These are phyloP conservation scores for Pichia kudriavzevii DNA, from an alignment of 1,139 yeast species.

Conservation along the genomic window DNA sequence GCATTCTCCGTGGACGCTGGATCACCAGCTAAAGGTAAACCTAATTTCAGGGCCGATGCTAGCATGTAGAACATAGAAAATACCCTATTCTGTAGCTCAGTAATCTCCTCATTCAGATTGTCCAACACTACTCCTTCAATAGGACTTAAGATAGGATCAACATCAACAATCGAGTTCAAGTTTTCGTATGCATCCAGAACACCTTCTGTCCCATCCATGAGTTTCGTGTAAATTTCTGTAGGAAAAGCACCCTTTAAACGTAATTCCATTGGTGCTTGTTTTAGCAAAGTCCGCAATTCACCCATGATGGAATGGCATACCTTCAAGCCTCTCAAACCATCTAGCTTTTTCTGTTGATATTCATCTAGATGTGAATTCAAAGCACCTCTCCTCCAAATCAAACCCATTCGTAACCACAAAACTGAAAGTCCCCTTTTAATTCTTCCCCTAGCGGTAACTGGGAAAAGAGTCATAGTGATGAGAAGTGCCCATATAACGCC, in stretches of 20 bases:
- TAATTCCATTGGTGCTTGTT: constrained; percentile 71
- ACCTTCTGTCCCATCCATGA: constrained; percentile 51
- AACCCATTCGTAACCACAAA: constrained; percentile 73
- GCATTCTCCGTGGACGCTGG: constrained; percentile 78
- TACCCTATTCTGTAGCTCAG: constrained; percentile 62
- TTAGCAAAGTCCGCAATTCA: constrained; percentile 52
- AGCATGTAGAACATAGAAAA: constrained; percentile 71
- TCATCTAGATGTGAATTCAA: constrained; percentile 24
- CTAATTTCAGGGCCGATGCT: constrained; percentile 67
- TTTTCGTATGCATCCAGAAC: constrained; percentile 73
- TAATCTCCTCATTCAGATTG: constrained; percentile 51
- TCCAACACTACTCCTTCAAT: constrained; percentile 52
- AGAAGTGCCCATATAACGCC: constrained; percentile 76
- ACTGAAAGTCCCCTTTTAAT: constrained; percentile 58
- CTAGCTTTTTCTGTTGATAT: constrained; percentile 29
- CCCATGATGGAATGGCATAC: constrained; percentile 51
- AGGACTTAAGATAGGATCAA: constrained; percentile 46
- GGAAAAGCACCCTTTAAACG: constrained; percentile 74
- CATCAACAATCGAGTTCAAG: constrained; percentile 57
- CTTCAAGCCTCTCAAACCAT: constrained; percentile 47
- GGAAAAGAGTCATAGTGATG: constrained; percentile 57
- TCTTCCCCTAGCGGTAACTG: constrained; percentile 67
- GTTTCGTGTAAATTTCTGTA: constrained; percentile 37
- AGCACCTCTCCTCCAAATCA: constrained; percentile 71
- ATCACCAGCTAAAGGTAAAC: constrained; percentile 68